These are phyloP conservation scores for Eucalyptus victrix DNA, from an alignment of 345 rosid genomes.

Conservation along the genomic window DNA sequence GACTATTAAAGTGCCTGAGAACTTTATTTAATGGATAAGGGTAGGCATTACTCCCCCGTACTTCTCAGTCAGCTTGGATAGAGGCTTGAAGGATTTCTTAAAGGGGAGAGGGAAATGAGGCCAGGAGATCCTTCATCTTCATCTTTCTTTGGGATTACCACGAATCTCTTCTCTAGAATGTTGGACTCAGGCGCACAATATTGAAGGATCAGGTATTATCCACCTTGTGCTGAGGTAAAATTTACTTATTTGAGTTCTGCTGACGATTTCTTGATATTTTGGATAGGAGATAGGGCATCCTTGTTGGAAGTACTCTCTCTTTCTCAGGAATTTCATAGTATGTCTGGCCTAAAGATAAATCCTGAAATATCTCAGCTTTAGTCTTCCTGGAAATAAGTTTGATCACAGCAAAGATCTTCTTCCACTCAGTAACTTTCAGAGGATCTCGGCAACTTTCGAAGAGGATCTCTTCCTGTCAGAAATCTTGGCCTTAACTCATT, in stretches of 20 bases:
- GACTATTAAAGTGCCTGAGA: background rate
- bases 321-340: background rate
- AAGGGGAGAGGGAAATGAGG: background rate
- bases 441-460: background rate
- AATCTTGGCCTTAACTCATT: background rate
- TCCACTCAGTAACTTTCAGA: background rate
- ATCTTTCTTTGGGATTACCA: background rate
- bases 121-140: background rate
- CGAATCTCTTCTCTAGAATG: background rate
- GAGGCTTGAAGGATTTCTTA: background rate
- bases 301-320: background rate
- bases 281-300: background rate
- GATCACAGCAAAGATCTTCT: background rate
- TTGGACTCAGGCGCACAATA: background rate
- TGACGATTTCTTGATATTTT: background rate
- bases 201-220: background rate
- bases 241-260: background rate
- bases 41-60: background rate
- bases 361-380: background rate
- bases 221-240: background rate
- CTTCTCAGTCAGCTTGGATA: background rate
- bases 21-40: background rate
- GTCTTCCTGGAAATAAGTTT: background rate
- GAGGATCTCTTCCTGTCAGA: background rate
- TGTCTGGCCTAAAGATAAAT: background rate